phyloP scores from a whole-genome alignment of 305 asterid genomes.

The Striga hermonthica region DNA sequence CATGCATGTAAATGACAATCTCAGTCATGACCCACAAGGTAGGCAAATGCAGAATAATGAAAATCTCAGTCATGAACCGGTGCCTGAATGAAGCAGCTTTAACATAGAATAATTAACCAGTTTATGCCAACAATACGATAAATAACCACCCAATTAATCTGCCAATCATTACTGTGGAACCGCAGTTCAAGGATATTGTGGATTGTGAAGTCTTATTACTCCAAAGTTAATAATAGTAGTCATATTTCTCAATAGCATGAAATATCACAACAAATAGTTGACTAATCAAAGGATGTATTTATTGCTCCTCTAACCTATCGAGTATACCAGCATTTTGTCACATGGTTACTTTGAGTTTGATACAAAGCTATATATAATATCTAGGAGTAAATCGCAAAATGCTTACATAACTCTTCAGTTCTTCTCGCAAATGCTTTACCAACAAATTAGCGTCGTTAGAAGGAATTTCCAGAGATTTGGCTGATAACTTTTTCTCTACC shows the following conservation, averaged over 20 bases:
- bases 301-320: slow-evolving; percentile 19
- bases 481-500: slow-evolving; percentile 54
- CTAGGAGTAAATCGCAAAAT: slow-evolving; percentile 18
- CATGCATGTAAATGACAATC: slow-evolving; percentile 20
- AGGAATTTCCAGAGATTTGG: slow-evolving; percentile 50
- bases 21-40: slow-evolving; percentile 16
- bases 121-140: slow-evolving; percentile 22
- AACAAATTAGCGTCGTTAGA: slow-evolving; percentile 52
- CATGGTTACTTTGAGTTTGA: slow-evolving; percentile 22
- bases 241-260: slow-evolving; percentile 3
- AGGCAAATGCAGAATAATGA: slow-evolving; percentile 20
- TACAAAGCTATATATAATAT: slow-evolving; percentile 22
- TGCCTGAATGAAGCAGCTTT: slow-evolving; percentile 18
- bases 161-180: slow-evolving; percentile 21
- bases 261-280: slow-evolving; percentile 2
- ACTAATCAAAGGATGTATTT: slow-evolving; percentile 26
- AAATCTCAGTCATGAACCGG: not conserved
- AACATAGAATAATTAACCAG: slow-evolving; percentile 1
- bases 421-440: slow-evolving; percentile 91
- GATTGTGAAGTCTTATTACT: slow-evolving; percentile 10
- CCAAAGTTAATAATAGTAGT: slow-evolving; percentile 12
- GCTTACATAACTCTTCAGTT: slow-evolving; percentile 84
- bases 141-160: slow-evolving; percentile 26
- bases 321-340: not conserved
- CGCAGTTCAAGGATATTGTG: slow-evolving; percentile 22